Conservation (phyloP, 2,329 filamentous ascomycete genomes). For the Penicillium sp. region DNA sequence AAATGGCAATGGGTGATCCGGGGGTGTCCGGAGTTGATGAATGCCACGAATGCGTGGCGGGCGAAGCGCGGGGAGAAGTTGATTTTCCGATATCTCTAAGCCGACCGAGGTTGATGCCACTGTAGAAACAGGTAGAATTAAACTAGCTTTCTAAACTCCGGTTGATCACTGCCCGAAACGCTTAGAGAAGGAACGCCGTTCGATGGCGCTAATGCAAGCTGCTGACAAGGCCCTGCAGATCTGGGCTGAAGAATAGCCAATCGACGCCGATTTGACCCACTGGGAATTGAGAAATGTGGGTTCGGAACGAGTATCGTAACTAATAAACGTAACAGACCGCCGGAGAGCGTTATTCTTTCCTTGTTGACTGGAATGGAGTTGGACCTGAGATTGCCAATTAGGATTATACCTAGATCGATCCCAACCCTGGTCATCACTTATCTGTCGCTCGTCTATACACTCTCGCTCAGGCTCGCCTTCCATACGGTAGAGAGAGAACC, state of each 20-base stretch:
- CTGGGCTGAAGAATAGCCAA: neutral
- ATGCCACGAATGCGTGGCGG: conserved; percentile 29
- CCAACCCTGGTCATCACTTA: too few species aligned
- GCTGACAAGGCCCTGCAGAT: conserved; percentile 6
- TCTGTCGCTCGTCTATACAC: too few species aligned
- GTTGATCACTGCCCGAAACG: neutral
- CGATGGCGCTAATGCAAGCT: conserved; percentile 14
- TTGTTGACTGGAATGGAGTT: too few species aligned
- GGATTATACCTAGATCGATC: too few species aligned
- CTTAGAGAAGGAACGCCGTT: neutral
- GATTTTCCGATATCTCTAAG: conserved; percentile 29
- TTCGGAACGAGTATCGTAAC: too few species aligned
- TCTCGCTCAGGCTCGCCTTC: too few species aligned
- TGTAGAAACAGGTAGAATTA: neutral
- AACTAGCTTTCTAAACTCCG: neutral
- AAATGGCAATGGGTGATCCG: conserved; percentile 44
- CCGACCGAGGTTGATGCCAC: neutral
- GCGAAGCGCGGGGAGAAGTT: conserved; percentile 25
- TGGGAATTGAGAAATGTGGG: too few species aligned
- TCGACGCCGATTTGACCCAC: too few species aligned
- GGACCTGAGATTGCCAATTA: too few species aligned
- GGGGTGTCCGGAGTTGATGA: conserved; percentile 27
- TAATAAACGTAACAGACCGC: too few species aligned
- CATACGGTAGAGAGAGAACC: too few species aligned
- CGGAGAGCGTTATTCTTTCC: too few species aligned